Evolutionary conservation across 2,329 filamentous ascomycete genomes (phyloP).

Genomic region (Zarea fungicola): DNA sequence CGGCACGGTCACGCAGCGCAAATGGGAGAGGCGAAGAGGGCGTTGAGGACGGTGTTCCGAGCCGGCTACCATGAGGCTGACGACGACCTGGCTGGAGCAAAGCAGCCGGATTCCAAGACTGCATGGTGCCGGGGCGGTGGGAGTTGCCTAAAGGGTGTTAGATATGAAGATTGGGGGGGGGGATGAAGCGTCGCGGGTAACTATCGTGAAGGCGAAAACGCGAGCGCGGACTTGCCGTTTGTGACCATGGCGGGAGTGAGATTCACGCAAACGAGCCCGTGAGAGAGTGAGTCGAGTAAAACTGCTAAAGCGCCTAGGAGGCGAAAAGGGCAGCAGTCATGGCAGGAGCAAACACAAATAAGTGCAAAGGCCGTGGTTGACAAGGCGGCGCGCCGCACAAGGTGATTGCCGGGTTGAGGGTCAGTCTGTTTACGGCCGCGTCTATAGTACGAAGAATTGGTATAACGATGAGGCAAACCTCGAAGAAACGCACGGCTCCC

Average conservation of each 20-base stretch:
- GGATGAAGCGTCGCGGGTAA: neutral
- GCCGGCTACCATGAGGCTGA: conserved; percentile 24
- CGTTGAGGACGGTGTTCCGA: conserved; percentile 22
- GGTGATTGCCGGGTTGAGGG: conserved; percentile 4
- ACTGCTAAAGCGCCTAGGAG: conserved; percentile 5
- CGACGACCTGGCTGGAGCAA: conserved; percentile 35
- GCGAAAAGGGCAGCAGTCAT: conserved; percentile 1
- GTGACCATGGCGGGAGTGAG: conserved; percentile 3
- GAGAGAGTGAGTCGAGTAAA: neutral
- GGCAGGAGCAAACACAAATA: neutral
- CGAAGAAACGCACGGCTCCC: neutral
- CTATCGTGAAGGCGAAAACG: neutral
- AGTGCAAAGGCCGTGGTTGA: neutral
- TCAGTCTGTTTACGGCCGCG: no score
- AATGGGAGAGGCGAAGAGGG: conserved; percentile 18
- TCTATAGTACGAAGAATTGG: neutral
- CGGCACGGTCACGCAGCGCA: conserved; percentile 19
- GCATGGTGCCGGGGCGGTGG: conserved; percentile 21
- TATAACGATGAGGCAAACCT: neutral
- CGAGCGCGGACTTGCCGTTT: conserved; percentile 10
- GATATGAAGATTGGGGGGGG: neutral
- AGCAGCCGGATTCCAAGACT: conserved; percentile 37
- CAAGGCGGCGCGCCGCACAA: neutral
- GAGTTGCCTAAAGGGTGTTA: conserved; percentile 23
- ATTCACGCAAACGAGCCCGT: conserved; percentile 1